Evolutionary conservation across 2,329 filamentous ascomycete genomes (phyloP).

Genomic region (Nakataea oryzae): DNA sequence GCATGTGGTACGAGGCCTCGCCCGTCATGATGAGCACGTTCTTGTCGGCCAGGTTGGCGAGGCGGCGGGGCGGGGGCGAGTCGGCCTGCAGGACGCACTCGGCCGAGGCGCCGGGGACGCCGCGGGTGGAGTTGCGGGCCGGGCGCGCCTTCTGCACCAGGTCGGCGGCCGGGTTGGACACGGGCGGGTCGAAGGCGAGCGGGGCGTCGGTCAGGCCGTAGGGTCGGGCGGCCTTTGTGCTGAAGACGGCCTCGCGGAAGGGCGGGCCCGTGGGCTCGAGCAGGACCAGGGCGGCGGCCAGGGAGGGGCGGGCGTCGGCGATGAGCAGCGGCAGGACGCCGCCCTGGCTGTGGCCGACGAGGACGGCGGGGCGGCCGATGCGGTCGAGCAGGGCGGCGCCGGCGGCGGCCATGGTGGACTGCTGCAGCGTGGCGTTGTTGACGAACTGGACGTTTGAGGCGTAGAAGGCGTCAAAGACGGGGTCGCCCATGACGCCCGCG

Average conservation of each 20-base stretch:
- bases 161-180: slow-evolving; percentile 19
- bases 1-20: slow-evolving; percentile 40
- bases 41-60: slow-evolving; percentile 37
- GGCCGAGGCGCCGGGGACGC: slow-evolving; percentile 4
- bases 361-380: slow-evolving; percentile 22
- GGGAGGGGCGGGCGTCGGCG: slow-evolving; percentile 34
- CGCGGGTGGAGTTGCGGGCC: slow-evolving; percentile 7
- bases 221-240: slow-evolving; percentile 18
- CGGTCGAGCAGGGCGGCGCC: slow-evolving; percentile 3
- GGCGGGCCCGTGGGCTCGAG: slow-evolving; percentile 46
- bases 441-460: slow-evolving; percentile 23
- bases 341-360: slow-evolving; percentile 35
- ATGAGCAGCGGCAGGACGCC: slow-evolving; percentile 29
- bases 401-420: slow-evolving; percentile 22
- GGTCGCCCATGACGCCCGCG: slow-evolving; percentile 24
- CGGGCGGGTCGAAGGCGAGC: slow-evolving; percentile 28
- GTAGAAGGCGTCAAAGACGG: slow-evolving; percentile 30
- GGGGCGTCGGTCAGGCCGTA: slow-evolving; percentile 17
- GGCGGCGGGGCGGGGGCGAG: slow-evolving; percentile 18
- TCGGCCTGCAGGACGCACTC: slow-evolving; percentile 8
- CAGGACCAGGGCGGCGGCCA: slow-evolving; percentile 36
- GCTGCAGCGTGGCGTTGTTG: slow-evolving; percentile 22
- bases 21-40: slow-evolving; percentile 38
- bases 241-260: slow-evolving; percentile 21
- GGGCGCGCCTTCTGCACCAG: slow-evolving; percentile 19